Conservation (phyloP, 805 yeast genomes). For the Wickerhamiella musiphila region DNA sequence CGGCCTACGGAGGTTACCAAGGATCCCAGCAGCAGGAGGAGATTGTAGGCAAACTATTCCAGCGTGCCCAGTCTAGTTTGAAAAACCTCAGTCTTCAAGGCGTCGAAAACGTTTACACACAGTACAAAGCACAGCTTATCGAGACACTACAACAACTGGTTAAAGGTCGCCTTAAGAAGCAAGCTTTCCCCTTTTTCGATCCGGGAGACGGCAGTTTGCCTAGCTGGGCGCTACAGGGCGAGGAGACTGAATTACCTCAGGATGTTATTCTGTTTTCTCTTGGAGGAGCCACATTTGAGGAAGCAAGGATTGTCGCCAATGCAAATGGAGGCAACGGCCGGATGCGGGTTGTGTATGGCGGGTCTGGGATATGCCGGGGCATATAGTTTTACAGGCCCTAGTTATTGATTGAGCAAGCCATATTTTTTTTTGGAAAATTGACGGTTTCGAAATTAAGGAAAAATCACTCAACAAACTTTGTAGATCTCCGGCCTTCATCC, state of each 20-base stretch:
- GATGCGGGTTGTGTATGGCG: slow-evolving; percentile 63
- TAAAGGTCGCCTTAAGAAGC: slow-evolving; percentile 25
- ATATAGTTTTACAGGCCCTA: slow-evolving; percentile 1
- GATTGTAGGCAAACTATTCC: slow-evolving; percentile 24
- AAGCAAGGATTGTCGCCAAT: slow-evolving; percentile 65
- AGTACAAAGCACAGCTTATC: slow-evolving; percentile 65
- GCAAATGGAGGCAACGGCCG: slow-evolving; percentile 36
- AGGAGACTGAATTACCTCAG: slow-evolving; percentile 20
- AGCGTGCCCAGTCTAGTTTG: slow-evolving; percentile 27
- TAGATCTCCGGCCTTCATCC: too few relatives aligned
- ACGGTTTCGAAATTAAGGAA: too few relatives aligned
- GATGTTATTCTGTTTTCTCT: slow-evolving; percentile 29
- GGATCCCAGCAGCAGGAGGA: slow-evolving; percentile 32
- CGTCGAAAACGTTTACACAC: slow-evolving; percentile 57
- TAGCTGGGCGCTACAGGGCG: slow-evolving; percentile 12
- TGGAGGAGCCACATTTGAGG: slow-evolving; percentile 90
- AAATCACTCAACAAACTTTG: too few relatives aligned
- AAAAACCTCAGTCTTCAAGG: slow-evolving; percentile 25
- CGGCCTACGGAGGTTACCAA: too few relatives aligned
- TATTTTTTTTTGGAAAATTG: too few relatives aligned
- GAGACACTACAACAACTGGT: slow-evolving; percentile 26
- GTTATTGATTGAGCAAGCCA: too few relatives aligned
- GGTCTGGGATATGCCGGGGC: too few relatives aligned
- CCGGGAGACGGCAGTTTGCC: slow-evolving; percentile 20
- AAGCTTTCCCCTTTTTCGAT: slow-evolving; percentile 29